Conservation (phyloP, 805 yeast species). For the Zygoascus biomembranicola region DNA sequence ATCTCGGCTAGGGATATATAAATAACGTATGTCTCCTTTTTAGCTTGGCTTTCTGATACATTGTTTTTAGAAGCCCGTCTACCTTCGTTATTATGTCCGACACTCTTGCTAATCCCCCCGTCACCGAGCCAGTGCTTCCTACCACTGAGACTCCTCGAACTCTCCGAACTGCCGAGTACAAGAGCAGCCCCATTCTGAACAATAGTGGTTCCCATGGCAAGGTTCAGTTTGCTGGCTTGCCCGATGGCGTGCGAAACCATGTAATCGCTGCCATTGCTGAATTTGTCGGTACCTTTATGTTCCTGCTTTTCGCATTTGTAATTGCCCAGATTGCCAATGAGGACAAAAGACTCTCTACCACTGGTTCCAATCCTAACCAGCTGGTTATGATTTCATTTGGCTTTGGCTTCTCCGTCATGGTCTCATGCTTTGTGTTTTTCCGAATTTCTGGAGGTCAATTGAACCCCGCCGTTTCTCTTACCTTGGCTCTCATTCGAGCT, state of each 20-base stretch:
- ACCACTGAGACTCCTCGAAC: constrained; percentile 4
- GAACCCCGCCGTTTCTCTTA: constrained; percentile 80
- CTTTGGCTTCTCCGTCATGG: constrained; percentile 79
- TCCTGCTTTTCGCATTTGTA: constrained; percentile 71
- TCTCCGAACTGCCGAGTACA: background rate
- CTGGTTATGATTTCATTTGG: constrained; percentile 76
- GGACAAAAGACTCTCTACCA: constrained; percentile 1
- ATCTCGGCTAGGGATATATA: background rate
- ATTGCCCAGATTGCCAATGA: constrained; percentile 77
- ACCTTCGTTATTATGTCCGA: background rate
- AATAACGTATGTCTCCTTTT: background rate
- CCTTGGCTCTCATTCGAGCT: constrained; percentile 65
- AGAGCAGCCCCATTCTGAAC: background rate
- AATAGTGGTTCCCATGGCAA: background rate
- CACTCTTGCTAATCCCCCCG: constrained; percentile 7
- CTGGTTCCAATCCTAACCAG: constrained; percentile 54
- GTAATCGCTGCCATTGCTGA: constrained; percentile 67
- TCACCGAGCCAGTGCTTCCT: constrained; percentile 9
- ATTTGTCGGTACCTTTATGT: constrained; percentile 78
- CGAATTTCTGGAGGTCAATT: constrained; percentile 84
- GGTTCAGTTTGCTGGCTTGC: constrained; percentile 26
- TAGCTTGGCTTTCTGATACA: no score
- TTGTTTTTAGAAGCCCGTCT: no score
- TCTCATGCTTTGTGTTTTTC: constrained; percentile 58
- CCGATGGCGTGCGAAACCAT: constrained; percentile 47